Base-by-base conservation (phyloP, 2,329 filamentous ascomycete genomes). In the Trichoderma hamatum region DNA sequence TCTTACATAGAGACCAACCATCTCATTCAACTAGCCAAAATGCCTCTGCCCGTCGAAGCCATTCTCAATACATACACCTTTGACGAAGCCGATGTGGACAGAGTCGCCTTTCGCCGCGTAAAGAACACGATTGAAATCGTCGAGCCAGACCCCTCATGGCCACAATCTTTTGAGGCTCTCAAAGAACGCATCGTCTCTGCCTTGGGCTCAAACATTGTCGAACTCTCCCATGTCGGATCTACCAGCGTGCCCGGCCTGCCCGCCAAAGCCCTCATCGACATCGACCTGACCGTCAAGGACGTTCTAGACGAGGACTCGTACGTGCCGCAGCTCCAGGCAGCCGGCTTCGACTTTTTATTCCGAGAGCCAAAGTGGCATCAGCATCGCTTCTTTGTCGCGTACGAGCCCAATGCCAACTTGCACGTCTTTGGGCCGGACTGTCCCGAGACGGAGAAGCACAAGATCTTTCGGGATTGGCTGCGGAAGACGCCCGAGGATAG, bases 181-280 rank as follows among this genome's bases (percentile, higher is more conserved):
- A 78, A 77, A 67, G 66, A 73, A 3, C 76, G 76, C 59, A 82
- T 84, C 59, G 52, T 72, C 19, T 70, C 72, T 1, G 81, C 80
- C 1, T 75, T 83, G 4, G 79, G 77, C n/a, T 54, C 72, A 24
- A 71, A 80, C 4, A 70, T 78, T n/a, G 34, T 83, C 6, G 73
- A 75, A 26, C 75, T 87, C 63, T 72, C 76, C 21, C 85, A 87
- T 72, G 78, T 82, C 36, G 85, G 85, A 30, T 86, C 83, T 14
- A 87, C 85, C 32, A 83, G 82, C 62, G 78, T 87, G 7, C 82
- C 83, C 0, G 77, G 75, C 9, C 79, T 87, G 3, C 78, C 82
- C 0, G 85, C 85, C 56, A 87, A 87, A 75, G 77, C 79, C 34
- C 76, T 86, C 58, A 84, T 87, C 58, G 85, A 87, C 73, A 79